Conservation (phyloP, 768 basidiomycete species). For the Amanita brunnescens region DNA sequence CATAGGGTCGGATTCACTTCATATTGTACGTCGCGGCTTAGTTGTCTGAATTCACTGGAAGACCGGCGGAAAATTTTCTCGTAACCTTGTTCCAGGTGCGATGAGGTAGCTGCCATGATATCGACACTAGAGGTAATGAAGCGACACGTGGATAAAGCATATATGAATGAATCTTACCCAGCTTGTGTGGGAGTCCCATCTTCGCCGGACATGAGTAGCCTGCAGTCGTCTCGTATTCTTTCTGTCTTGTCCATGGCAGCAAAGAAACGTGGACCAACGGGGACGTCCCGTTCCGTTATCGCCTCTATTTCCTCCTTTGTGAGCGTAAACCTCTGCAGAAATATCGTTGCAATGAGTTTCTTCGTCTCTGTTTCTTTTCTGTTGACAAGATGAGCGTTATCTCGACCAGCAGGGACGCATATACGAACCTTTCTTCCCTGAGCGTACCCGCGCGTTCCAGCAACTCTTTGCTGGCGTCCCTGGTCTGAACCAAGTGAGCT, state of each 20-base stretch:
- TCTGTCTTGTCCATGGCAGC: conserved; percentile 82
- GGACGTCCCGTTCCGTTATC: conserved; percentile 70
- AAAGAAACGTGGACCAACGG: conserved; percentile 70
- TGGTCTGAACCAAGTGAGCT: conserved; percentile 62
- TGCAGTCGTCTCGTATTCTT: conserved; percentile 74
- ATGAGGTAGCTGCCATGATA: conserved; percentile 77
- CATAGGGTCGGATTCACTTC: conserved; percentile 59
- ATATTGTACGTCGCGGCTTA: conserved; percentile 64
- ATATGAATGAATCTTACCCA: conserved; percentile 41
- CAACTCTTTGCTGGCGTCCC: conserved; percentile 66
- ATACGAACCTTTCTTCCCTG: conserved; percentile 57
- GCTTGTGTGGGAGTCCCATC: conserved; percentile 61
- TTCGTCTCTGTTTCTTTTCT: conserved; percentile 66
- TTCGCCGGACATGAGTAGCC: conserved; percentile 80
- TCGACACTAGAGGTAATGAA: conserved; percentile 50
- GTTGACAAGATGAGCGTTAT: background rate
- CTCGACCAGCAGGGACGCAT: background rate
- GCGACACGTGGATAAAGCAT: background rate
- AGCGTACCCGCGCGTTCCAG: conserved; percentile 78
- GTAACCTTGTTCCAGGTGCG: conserved; percentile 82
- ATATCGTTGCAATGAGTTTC: conserved; percentile 66
- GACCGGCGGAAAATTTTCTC: conserved; percentile 85
- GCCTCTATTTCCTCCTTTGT: conserved; percentile 62
- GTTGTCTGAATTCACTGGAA: conserved; percentile 74
- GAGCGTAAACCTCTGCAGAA: conserved; percentile 83